These are phyloP conservation scores for Leccinum variicolor DNA, from an alignment of 768 basidiomycete genomes.

Conservation along the genomic window DNA sequence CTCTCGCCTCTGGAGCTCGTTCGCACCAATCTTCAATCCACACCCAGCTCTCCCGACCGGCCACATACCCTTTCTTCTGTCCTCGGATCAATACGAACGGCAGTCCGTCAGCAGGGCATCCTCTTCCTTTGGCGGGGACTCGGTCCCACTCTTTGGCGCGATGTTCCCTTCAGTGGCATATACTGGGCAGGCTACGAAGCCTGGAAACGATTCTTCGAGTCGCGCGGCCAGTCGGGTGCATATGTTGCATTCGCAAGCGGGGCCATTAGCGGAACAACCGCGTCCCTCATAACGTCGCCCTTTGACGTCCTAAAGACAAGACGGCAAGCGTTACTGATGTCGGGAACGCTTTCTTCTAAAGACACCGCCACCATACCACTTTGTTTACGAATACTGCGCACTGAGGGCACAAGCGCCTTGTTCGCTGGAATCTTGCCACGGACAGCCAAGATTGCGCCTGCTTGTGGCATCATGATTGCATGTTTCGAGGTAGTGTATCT, in stretches of 20 bases:
- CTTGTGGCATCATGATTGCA: slow-evolving; percentile 98
- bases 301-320: slow-evolving; percentile 98
- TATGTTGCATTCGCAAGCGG: slow-evolving; percentile 86
- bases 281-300: slow-evolving; percentile 88
- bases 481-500: slow-evolving; percentile 74
- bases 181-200: slow-evolving; percentile 97
- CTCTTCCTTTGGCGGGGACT: slow-evolving; percentile 86
- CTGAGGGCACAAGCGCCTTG: slow-evolving; percentile 75
- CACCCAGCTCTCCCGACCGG: slow-evolving; percentile 62
- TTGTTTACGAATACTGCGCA: slow-evolving; percentile 63
- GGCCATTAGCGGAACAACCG: slow-evolving; percentile 80
- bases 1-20: slow-evolving; percentile 89
- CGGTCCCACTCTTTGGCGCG: slow-evolving; percentile 91
- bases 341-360: slow-evolving; percentile 38
- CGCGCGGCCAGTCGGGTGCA: slow-evolving; percentile 52
- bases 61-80: slow-evolving; percentile 80
- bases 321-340: slow-evolving; percentile 80
- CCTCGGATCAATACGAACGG: slow-evolving; percentile 53
- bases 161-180: slow-evolving; percentile 94
- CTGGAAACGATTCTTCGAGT: slow-evolving; percentile 62
- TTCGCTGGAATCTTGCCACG: slow-evolving; percentile 86
- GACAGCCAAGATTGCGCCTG: slow-evolving; percentile 93
- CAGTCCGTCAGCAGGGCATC: slow-evolving; percentile 64
- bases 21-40: slow-evolving; percentile 91
- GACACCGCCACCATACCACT: slow-evolving; percentile 58